Percentiles rank a stretch among this genome's conserved stretches.
These are phyloP conservation scores for Metarhizium humberi DNA, from an alignment of 2,329 filamentous ascomycete species.

Conservation along the genomic window DNA sequence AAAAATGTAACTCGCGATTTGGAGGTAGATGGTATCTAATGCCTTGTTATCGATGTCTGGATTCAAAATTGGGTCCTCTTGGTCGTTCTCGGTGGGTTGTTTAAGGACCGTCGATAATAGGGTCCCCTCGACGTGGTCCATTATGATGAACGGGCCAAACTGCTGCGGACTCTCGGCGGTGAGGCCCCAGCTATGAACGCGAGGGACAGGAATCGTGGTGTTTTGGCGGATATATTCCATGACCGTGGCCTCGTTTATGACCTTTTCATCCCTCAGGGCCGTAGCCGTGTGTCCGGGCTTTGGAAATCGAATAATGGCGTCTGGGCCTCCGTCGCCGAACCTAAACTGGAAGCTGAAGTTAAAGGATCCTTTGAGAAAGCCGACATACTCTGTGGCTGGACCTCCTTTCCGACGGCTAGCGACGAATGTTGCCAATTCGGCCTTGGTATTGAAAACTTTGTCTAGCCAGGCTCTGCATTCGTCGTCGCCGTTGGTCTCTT, in stretches of 20 bases:
- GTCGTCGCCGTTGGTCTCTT: slow-evolving; percentile 13
- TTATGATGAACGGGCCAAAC: slow-evolving; percentile 23
- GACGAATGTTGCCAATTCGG: slow-evolving; percentile 13
- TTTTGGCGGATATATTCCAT: slow-evolving; percentile 18
- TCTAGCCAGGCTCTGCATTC: slow-evolving; percentile 13
- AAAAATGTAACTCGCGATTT: slow-evolving; percentile 16
- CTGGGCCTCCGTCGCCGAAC: slow-evolving; percentile 11
- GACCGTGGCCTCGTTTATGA: slow-evolving; percentile 17
- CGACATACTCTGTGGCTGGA: slow-evolving; percentile 11
- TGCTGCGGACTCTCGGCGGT: slow-evolving; percentile 19
- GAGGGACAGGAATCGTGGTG: slow-evolving; percentile 22
- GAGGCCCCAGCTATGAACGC: slow-evolving; percentile 16
- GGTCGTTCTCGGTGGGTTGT: slow-evolving; percentile 11
- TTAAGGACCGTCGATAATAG: slow-evolving; percentile 14
- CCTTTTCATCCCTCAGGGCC: slow-evolving; percentile 19
- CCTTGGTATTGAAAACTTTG: slow-evolving; percentile 12
- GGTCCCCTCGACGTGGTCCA: slow-evolving; percentile 20
- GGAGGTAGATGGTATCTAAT: slow-evolving; percentile 13
- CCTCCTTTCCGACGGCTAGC: slow-evolving; percentile 10
- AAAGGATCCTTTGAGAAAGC: slow-evolving; percentile 19
- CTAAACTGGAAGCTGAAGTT: slow-evolving; percentile 17
- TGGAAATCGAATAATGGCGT: slow-evolving; percentile 18
- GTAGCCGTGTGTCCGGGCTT: slow-evolving; percentile 14
- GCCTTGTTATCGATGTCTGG: slow-evolving; percentile 13
- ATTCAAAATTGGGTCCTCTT: not conserved